These are phyloP conservation scores for Trametes versicolor DNA, from an alignment of 1,284 basidiomycete genomes.

Conservation along the genomic window DNA sequence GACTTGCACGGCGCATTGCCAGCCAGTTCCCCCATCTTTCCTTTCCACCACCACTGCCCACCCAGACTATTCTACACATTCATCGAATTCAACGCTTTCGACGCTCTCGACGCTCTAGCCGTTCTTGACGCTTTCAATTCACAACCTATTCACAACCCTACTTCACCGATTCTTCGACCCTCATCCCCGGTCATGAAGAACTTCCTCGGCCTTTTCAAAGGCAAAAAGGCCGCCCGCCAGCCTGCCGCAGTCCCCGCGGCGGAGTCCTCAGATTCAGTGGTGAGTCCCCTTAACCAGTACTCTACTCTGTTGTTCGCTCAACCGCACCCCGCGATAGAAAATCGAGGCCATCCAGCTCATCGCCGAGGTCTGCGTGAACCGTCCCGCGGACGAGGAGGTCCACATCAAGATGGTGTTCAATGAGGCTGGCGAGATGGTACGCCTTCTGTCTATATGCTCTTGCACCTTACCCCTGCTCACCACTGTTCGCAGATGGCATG, in stretches of 20 bases:
- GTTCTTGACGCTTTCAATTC: too few relatives aligned
- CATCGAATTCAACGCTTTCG: neutral
- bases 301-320: neutral
- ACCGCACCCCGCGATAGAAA: slow-evolving; percentile 2
- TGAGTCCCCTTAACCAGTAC: neutral
- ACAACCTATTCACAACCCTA: neutral
- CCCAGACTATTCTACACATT: neutral
- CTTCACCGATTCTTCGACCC: neutral
- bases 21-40: neutral
- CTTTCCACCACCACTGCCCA: neutral
- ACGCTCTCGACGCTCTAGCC: neutral
- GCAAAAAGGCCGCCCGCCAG: slow-evolving; percentile 11
- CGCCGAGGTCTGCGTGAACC: slow-evolving; percentile 24
- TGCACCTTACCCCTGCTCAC: neutral
- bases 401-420: slow-evolving; percentile 29
- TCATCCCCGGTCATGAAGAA: slow-evolving; percentile 12
- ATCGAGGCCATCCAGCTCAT: slow-evolving; percentile 29
- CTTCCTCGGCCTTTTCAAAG: slow-evolving; percentile 12
- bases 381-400: slow-evolving; percentile 20
- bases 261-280: slow-evolving; percentile 10
- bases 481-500: slow-evolving; percentile 17
- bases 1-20: too few relatives aligned
- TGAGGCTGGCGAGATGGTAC: slow-evolving; percentile 26
- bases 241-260: neutral
- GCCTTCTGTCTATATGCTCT: neutral